A percentile compares a stretch with the other conserved stretches of the same genome.
Evolutionary conservation across 176 grass and related monocot genomes (phyloP).

Genomic region (Oryza coarctata): DNA sequence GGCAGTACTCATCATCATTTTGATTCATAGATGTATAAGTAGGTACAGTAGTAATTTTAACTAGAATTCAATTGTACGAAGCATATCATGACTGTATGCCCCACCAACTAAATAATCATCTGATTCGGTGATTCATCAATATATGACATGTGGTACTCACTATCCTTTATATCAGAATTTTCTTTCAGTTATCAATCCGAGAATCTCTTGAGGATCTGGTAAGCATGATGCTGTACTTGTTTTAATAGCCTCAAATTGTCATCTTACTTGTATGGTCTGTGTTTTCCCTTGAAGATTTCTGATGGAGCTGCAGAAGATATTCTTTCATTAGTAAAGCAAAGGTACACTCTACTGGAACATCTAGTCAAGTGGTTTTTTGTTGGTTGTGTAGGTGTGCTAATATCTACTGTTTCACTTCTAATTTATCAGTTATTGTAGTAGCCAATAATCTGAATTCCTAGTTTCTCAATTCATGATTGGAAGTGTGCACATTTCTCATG

Average conservation of each 20-base stretch:
- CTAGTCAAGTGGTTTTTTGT: conserved; percentile 3
- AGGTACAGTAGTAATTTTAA: background rate
- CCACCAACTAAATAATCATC: conserved; percentile 7
- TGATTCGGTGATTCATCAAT: conserved; percentile 21
- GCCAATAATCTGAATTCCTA: conserved; percentile 10
- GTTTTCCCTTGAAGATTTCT: conserved; percentile 69
- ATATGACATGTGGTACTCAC: background rate
- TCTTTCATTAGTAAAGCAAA: conserved; percentile 81
- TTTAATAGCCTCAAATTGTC: conserved; percentile 15
- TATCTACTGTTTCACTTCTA: conserved; percentile 26
- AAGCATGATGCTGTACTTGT: conserved; percentile 16
- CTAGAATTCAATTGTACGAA: background rate
- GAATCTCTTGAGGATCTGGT: background rate
- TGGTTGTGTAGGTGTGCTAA: conserved; percentile 5
- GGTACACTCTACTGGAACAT: conserved; percentile 45
- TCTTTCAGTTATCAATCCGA: background rate
- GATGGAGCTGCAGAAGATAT: conserved; percentile 76
- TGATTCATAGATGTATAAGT: background rate
- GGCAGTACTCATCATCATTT: background rate
- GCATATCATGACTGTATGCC: conserved; percentile 17
- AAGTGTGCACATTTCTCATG: background rate
- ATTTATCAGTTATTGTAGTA: background rate
- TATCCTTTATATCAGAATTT: conserved; percentile 13
- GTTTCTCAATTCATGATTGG: conserved; percentile 5
- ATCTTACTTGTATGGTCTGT: conserved; percentile 26